A percentile compares a stretch with the other conserved stretches of the same genome.
These are phyloP conservation scores for Boletus barrowsii DNA, from an alignment of 768 basidiomycete species.

Conservation along the genomic window DNA sequence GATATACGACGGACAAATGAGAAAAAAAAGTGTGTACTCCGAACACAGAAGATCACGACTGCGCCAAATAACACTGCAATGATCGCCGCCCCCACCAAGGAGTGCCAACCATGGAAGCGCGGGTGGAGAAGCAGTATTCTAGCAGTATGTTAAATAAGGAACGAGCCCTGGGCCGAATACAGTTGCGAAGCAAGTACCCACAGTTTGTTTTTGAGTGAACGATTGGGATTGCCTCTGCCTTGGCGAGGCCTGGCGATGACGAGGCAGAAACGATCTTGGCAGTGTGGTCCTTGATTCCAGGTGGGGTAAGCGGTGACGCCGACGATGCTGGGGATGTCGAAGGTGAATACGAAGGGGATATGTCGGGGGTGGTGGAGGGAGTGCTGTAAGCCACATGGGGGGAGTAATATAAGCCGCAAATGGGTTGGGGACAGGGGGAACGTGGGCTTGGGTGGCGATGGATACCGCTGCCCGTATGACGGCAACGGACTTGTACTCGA, in stretches of 20 bases:
- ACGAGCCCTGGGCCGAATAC: slow-evolving; percentile 1
- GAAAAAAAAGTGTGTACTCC: slow-evolving; percentile 39
- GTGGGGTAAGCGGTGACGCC: slow-evolving; percentile 58
- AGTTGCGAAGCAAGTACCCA: slow-evolving; percentile 34
- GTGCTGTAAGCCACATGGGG: neutral
- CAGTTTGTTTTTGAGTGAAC: slow-evolving; percentile 52
- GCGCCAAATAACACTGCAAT: slow-evolving; percentile 72
- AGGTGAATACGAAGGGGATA: slow-evolving; percentile 47
- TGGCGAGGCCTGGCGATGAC: slow-evolving; percentile 32
- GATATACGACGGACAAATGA: neutral
- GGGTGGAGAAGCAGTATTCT: slow-evolving; percentile 69
- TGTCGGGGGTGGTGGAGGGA: slow-evolving; percentile 42
- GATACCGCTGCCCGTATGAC: slow-evolving; percentile 28
- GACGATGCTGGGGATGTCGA: slow-evolving; percentile 61
- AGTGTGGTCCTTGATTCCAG: slow-evolving; percentile 47
- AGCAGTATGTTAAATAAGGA: slow-evolving; percentile 15
- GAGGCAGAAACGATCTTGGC: too few species aligned
- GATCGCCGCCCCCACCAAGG: slow-evolving; percentile 53
- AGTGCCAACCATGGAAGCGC: slow-evolving; percentile 68
- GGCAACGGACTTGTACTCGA: slow-evolving; percentile 28
- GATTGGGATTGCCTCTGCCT: slow-evolving; percentile 21
- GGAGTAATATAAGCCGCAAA: slow-evolving; percentile 23
- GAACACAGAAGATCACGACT: slow-evolving; percentile 67
- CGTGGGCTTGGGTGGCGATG: slow-evolving; percentile 31
- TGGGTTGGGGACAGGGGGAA: slow-evolving; percentile 14